phyloP scores from a whole-genome alignment of 2,329 filamentous ascomycete genomes.

The Myriosclerotinia duriaeana region DNA sequence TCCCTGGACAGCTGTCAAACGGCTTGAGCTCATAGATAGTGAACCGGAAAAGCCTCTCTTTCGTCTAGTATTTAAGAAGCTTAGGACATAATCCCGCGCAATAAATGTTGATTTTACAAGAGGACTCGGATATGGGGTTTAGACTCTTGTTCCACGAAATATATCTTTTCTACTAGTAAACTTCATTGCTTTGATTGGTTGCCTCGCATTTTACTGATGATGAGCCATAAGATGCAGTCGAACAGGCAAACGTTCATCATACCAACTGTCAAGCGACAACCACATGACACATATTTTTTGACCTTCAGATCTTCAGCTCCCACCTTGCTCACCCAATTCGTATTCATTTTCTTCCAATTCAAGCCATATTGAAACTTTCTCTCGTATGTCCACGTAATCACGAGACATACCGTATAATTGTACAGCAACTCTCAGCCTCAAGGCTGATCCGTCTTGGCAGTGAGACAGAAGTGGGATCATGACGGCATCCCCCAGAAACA shows the following conservation, averaged over 20 bases:
- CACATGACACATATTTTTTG: not conserved
- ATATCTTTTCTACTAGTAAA: not conserved
- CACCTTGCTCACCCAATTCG: not conserved
- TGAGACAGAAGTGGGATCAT: constrained; percentile 18
- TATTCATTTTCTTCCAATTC: constrained; percentile 1
- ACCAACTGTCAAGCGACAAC: not conserved
- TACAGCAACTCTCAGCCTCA: constrained; percentile 13
- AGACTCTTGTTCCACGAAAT: not conserved
- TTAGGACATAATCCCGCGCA: not conserved
- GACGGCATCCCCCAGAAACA: not conserved
- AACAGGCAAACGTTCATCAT: not conserved
- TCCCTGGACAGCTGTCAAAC: not conserved
- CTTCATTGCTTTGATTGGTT: not conserved
- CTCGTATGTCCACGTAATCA: not conserved
- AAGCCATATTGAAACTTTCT: constrained; percentile 7
- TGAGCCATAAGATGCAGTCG: not conserved
- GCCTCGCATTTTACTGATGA: too few relatives aligned
- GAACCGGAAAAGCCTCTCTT: not conserved
- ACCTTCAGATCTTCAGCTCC: not conserved
- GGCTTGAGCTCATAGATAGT: not conserved
- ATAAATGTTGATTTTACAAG: not conserved
- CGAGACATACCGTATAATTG: constrained; percentile 1
- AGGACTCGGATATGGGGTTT: not conserved
- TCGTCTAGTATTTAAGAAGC: not conserved
- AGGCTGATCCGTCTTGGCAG: constrained; percentile 11